These are phyloP conservation scores for Penicillium cinerascens DNA, from an alignment of 495 filamentous ascomycete species.

Conservation along the genomic window DNA sequence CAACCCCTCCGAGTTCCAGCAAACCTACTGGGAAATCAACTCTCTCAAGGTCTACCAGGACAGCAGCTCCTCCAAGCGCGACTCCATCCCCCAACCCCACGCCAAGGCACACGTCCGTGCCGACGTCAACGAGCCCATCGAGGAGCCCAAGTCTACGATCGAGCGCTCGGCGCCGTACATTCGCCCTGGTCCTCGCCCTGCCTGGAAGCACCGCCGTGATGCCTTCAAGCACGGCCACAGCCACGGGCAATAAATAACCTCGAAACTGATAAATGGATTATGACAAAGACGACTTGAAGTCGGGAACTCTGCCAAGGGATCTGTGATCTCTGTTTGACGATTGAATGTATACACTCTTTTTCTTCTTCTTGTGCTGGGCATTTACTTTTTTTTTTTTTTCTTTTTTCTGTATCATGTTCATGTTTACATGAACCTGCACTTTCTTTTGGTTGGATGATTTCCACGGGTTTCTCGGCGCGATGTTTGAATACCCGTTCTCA, in stretches of 20 bases:
- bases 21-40: constrained; percentile 67
- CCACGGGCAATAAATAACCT: background rate
- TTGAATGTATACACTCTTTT: background rate
- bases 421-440: background rate
- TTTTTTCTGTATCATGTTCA: background rate
- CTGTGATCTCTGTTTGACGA: constrained; percentile 2
- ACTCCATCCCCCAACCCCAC: background rate
- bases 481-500: constrained; percentile 7
- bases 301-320: background rate
- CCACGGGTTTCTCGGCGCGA: constrained; percentile 1
- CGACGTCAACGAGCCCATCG: constrained; percentile 1
- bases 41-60: constrained; percentile 58
- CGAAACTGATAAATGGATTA: background rate
- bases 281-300: background rate
- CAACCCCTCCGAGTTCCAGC: constrained; percentile 56
- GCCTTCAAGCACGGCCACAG: constrained; percentile 8
- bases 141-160: background rate
- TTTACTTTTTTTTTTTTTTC: background rate
- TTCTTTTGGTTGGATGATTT: background rate
- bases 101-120: background rate
- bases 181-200: constrained; percentile 1
- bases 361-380: constrained; percentile 1
- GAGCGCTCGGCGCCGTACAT: constrained; percentile 4
- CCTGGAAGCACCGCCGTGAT: constrained; percentile 11
- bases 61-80: constrained; percentile 6